These are phyloP conservation scores for Nigrospora sphaerica DNA, from an alignment of 2,329 filamentous ascomycete species.

Conservation along the genomic window DNA sequence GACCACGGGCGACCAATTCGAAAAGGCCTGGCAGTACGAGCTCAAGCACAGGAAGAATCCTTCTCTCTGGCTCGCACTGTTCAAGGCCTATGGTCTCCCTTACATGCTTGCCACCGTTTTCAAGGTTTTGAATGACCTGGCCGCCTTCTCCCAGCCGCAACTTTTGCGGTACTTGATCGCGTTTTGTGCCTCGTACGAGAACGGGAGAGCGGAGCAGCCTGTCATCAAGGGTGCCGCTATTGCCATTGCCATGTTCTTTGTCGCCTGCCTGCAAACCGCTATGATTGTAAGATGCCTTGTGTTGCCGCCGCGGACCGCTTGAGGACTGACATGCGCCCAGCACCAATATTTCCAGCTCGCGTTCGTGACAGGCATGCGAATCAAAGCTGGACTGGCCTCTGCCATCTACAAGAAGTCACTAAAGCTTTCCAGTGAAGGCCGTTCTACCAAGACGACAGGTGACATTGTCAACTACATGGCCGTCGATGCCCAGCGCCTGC, in stretches of 20 bases:
- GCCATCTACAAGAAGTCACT: conserved; percentile 91
- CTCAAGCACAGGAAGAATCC: conserved; percentile 62
- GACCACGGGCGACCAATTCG: conserved; percentile 62
- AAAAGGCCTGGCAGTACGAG: conserved; percentile 70
- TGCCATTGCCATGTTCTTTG: conserved; percentile 83
- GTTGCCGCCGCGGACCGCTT: no score
- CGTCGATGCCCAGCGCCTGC: conserved; percentile 89
- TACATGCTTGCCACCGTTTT: conserved; percentile 78
- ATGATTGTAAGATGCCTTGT: conserved; percentile 49
- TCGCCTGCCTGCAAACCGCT: conserved; percentile 78
- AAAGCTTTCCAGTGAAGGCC: conserved; percentile 85
- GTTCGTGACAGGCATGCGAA: conserved; percentile 93
- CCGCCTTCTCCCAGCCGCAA: conserved; percentile 88
- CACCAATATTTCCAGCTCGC: conserved; percentile 97
- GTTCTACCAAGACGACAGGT: conserved; percentile 81
- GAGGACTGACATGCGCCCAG: conserved; percentile 8
- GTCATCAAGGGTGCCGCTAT: conserved; percentile 80
- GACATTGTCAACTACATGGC: conserved; percentile 99
- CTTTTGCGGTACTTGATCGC: conserved; percentile 75
- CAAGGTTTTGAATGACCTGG: conserved; percentile 79
- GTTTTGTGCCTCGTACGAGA: conserved; percentile 72
- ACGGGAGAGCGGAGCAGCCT: conserved; percentile 59
- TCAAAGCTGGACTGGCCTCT: conserved; percentile 84
- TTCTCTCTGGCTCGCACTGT: conserved; percentile 80
- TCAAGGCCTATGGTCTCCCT: conserved; percentile 76